Base-by-base conservation (phyloP, 805 yeast genomes). In the Lachancea cidri region DNA sequence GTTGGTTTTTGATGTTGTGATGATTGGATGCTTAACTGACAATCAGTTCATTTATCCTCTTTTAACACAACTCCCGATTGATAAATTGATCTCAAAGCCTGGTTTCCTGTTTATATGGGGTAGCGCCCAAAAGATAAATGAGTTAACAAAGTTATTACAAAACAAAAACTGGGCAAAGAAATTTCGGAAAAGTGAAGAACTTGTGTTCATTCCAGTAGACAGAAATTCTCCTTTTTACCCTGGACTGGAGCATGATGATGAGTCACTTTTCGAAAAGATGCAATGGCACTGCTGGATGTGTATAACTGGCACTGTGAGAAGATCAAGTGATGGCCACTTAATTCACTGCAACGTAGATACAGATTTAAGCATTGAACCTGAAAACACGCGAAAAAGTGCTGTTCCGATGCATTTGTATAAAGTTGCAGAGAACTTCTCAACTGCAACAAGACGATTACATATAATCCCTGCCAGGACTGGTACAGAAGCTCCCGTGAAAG, bases 221-320 rank as follows among this genome's bases (percentile, higher is more conserved):
- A 73, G 73, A 44, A 61, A 73, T 20, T 81, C 93, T 0, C 78
- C 79, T 1, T 79, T 76, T 54, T 80, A 76, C 47, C 93, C 93
- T 1, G 70, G 71, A 2, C 74, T 75, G 30, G 72, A 72, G 6
- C 62, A 65, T 2, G 73, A 73, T 42, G 76, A 73, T 14, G 68
- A 69, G 25, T 51, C 70, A 1, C 57, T 85, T 18, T 71, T 85
- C 41, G 79, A 77, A 45, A 77, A 81, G 44, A 79, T 84, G 62
- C 93, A 84, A 64, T 89, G 96, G 96, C 97, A 91, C 64, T 89
- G 97, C 55, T 84, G 96, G 85, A 88, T 89, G 96, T 91, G 96
- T 52, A 84, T 89, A 39, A 89, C 95, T 2, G 97, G 97, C 2
- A 89, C 97, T 0, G 91, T 89, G 5, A 72, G 96, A 55, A 73